Conservation (phyloP, 2,329 filamentous ascomycete genomes). For the Colletotrichum scovillei region DNA sequence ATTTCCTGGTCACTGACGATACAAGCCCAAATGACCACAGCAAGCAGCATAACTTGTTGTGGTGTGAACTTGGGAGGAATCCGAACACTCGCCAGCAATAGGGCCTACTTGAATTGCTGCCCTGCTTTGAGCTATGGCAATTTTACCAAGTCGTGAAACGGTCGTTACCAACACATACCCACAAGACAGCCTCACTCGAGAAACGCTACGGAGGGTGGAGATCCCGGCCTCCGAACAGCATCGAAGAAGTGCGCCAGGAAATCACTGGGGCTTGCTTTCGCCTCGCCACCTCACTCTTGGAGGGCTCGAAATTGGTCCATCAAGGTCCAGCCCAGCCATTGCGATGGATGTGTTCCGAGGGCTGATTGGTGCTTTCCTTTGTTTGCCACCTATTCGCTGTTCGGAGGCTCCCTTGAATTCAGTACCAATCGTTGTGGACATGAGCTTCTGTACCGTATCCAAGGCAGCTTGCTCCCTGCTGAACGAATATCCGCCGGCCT, state of each 20-base stretch:
- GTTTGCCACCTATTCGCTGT: neutral
- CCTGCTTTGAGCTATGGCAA: neutral
- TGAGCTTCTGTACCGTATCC: neutral
- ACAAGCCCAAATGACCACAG: neutral
- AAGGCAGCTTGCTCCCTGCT: neutral
- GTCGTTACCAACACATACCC: neutral
- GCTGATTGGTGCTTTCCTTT: neutral
- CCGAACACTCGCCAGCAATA: neutral
- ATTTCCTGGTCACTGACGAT: neutral
- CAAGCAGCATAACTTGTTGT: neutral
- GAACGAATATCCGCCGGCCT: neutral
- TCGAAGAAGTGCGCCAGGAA: neutral
- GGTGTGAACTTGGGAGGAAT: neutral
- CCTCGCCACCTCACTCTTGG: neutral
- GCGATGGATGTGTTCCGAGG: neutral
- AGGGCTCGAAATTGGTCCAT: neutral
- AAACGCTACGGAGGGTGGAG: neutral
- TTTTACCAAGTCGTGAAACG: neutral
- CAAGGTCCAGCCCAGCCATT: neutral
- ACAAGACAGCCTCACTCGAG: neutral
- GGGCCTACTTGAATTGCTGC: neutral
- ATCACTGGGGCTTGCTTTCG: neutral
- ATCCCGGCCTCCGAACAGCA: neutral
- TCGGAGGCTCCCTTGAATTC: neutral
- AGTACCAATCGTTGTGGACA: neutral